These are phyloP conservation scores for Leishmania martiniquensis DNA, from an alignment of 208 protist species.

Conservation along the genomic window DNA sequence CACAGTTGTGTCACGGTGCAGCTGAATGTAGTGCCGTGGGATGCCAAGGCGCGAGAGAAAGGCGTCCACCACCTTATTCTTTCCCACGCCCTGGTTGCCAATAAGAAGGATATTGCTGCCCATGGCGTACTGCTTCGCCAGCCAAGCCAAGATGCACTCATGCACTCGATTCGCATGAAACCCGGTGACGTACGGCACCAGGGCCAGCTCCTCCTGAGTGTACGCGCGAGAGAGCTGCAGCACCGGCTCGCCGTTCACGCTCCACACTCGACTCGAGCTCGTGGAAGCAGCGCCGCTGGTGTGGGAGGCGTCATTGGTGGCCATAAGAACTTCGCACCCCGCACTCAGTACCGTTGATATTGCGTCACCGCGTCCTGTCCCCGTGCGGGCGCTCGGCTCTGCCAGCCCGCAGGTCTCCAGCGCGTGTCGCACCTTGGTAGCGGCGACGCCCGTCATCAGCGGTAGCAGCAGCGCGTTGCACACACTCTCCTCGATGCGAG, in stretches of 20 bases:
- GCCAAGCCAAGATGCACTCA: conserved; percentile 77
- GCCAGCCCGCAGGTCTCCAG: conserved; percentile 53
- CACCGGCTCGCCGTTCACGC: conserved; percentile 40
- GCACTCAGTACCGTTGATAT: background rate
- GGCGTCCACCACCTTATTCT: conserved; percentile 96
- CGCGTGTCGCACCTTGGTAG: conserved; percentile 64
- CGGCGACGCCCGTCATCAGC: conserved; percentile 73
- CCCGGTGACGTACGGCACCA: conserved; percentile 87
- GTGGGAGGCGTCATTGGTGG: background rate
- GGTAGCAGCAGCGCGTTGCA: conserved; percentile 68
- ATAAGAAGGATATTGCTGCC: conserved; percentile 92
- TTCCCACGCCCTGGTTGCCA: conserved; percentile 96
- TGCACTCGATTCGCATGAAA: conserved; percentile 94
- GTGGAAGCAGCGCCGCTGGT: background rate
- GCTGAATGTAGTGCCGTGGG: conserved; percentile 96
- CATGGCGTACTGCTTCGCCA: conserved; percentile 89
- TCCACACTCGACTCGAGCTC: conserved; percentile 38
- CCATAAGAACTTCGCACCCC: background rate
- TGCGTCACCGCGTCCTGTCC: background rate
- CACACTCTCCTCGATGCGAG: conserved; percentile 52
- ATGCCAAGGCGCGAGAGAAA: conserved; percentile 87
- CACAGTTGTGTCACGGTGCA: conserved; percentile 95
- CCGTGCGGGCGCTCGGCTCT: background rate
- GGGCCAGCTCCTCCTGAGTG: conserved; percentile 61
- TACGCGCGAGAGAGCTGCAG: conserved; percentile 53